A percentile compares a stretch with the other conserved stretches of the same genome.
Conservation (phyloP, 139 green algal genomes). For the Chlorella ohadii region DNA sequence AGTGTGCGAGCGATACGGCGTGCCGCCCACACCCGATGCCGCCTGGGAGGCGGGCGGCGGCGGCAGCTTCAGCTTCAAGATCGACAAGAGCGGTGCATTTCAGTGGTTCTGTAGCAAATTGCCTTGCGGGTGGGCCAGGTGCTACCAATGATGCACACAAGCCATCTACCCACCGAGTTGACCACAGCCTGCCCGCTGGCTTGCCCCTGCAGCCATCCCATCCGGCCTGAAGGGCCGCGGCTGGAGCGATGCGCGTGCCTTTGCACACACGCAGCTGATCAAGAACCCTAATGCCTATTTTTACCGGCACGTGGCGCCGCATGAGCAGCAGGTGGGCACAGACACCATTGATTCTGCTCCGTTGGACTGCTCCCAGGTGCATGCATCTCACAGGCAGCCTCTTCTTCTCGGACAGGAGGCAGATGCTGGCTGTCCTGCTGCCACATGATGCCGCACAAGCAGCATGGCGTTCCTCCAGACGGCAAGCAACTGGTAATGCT, state of each 20-base stretch:
- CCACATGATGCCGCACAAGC: no score
- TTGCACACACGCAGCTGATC: conserved; percentile 59
- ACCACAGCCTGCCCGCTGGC: neutral
- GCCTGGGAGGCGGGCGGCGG: conserved; percentile 65
- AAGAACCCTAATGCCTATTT: conserved; percentile 88
- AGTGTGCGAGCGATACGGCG: conserved; percentile 37
- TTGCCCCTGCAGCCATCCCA: conserved; percentile 47
- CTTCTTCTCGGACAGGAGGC: no score
- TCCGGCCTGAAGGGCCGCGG: conserved; percentile 49
- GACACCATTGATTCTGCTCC: no score
- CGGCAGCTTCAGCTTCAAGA: conserved; percentile 59
- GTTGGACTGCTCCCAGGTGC: no score
- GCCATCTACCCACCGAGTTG: no score
- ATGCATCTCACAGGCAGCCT: no score
- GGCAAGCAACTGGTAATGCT: no score
- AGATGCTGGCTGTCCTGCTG: no score
- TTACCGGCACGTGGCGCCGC: conserved; percentile 72
- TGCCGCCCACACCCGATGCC: conserved; percentile 40
- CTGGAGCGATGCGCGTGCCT: conserved; percentile 64
- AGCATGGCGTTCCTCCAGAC: no score
- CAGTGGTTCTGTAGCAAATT: no score
- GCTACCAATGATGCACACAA: no score
- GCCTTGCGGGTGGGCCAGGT: no score
- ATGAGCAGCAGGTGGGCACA: conserved; percentile 50
- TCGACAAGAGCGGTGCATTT: conserved; percentile 43